Evolutionary conservation across 441 rosid genomes (phyloP).

Genomic region (Rhodomyrtus psidioides): DNA sequence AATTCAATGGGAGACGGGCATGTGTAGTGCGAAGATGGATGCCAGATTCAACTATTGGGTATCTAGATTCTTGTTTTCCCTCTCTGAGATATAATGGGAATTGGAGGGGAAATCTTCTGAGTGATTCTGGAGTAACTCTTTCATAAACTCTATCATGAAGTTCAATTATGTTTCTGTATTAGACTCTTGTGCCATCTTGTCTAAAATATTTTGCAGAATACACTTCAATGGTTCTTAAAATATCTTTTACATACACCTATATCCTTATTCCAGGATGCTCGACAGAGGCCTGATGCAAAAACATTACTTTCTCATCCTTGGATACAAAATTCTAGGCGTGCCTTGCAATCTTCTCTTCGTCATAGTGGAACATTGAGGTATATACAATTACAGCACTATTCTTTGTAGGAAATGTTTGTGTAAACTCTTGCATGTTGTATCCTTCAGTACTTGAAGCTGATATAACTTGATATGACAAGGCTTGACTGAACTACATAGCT

Average conservation of each 20-base stretch:
- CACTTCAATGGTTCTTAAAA: background rate
- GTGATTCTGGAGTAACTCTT: background rate
- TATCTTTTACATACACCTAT: background rate
- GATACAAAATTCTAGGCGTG: constrained; percentile 90
- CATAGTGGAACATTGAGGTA: constrained; percentile 80
- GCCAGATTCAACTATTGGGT: background rate
- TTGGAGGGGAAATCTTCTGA: background rate
- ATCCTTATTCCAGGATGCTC: constrained; percentile 68
- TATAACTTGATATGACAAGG: background rate
- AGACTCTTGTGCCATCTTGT: background rate
- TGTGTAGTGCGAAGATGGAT: background rate
- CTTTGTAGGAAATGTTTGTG: background rate
- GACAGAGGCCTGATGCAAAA: constrained; percentile 99
- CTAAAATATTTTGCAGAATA: background rate
- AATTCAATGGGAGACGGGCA: background rate
- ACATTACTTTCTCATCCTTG: constrained; percentile 96
- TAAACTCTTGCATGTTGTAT: background rate
- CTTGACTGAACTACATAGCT: background rate
- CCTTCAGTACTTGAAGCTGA: background rate
- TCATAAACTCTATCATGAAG: background rate
- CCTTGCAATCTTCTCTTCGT: constrained; percentile 79
- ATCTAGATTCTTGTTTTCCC: background rate
- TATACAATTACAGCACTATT: background rate
- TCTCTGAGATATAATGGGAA: background rate
- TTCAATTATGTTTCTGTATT: background rate